Evolutionary conservation across 2,329 filamentous ascomycete species (phyloP).

Genomic region (Beauveria scarabaeidicola): DNA sequence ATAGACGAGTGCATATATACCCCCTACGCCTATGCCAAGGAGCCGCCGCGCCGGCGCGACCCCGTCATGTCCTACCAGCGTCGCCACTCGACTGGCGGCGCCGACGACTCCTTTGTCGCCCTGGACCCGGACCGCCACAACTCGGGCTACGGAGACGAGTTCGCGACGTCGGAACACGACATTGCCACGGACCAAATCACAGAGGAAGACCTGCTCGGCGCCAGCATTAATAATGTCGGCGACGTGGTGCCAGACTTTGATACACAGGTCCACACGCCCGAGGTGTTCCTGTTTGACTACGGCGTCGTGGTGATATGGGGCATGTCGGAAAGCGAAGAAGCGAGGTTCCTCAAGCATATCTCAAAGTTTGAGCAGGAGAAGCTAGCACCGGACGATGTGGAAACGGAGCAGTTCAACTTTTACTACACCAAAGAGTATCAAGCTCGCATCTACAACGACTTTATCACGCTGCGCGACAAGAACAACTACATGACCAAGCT

Average conservation of each 20-base stretch:
- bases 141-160: slow-evolving; percentile 22
- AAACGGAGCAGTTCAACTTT: slow-evolving; percentile 98
- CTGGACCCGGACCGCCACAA: slow-evolving; percentile 38
- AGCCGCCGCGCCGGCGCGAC: slow-evolving; percentile 18
- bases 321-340: slow-evolving; percentile 85
- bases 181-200: slow-evolving; percentile 19
- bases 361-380: slow-evolving; percentile 92
- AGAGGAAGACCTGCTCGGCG: slow-evolving; percentile 27
- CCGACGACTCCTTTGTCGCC: slow-evolving; percentile 19
- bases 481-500: slow-evolving; percentile 97
- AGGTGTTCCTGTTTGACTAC: slow-evolving; percentile 95
- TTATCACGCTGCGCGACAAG: slow-evolving; percentile 90
- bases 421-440: slow-evolving; percentile 99
- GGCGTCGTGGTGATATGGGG: slow-evolving; percentile 98
- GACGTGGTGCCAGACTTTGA: slow-evolving; percentile 64
- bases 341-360: slow-evolving; percentile 85
- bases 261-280: slow-evolving; percentile 80
- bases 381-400: slow-evolving; percentile 76
- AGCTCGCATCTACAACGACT: slow-evolving; percentile 98
- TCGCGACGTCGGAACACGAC: slow-evolving; percentile 19
- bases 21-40: slow-evolving; percentile 70
- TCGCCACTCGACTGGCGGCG: slow-evolving; percentile 64
- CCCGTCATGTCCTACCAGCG: slow-evolving; percentile 48
- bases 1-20: slow-evolving; percentile 98
- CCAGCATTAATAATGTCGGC: slow-evolving; percentile 25